Evolutionary conservation across 1,284 basidiomycete genomes (phyloP), one percentile per base, ranked within the genome.

Genomic region (Ceratobasidium sp.): DNA sequence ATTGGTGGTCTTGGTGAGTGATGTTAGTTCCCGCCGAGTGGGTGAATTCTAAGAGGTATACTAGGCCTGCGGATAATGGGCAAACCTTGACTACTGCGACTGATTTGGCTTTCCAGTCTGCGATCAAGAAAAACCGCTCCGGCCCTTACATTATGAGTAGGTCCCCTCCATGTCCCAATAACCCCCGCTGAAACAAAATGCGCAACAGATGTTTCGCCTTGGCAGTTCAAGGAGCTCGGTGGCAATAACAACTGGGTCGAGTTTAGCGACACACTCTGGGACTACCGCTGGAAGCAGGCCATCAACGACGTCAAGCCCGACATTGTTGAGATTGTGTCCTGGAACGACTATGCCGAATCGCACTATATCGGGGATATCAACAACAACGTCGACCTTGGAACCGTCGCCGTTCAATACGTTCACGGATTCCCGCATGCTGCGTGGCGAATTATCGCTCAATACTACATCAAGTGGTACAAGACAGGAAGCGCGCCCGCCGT

Each of bases 161-260:
- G 80, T 84, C 79, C 76, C 11, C 61, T 15, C 59, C 15, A 19
- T n/a, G 11, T 37, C 34, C 19, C 17, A 52, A 52, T 52, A 82
- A 82, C 80, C 80, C 13, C 64, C 1, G 37, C 66, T 19, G 11
- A 34, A 25, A 15, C 5, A 52, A 19, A 52, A 6, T 25, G 13
- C 13, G 40, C 25, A 51, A 40, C 80, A 77, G 84, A 85, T 15
- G 86, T 84, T 8, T 85, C 85, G 25, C 84, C 86, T 0, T 87
- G 86, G 86, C 83, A 87, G 82, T 87, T 85, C 82, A 84, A 87
- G 78, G 85, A 86, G 79, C 82, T 86, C 76, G 82, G 80, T 32
- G 79, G 77, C 4, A 80, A 81, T 66, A 77, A 81, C n/a, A 82
- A 85, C 77, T 84, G 82, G 83, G 83, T 85, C 1, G 83, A 84